Conservation (phyloP, 441 rosid genomes). For the Gossypium davidsonii region DNA sequence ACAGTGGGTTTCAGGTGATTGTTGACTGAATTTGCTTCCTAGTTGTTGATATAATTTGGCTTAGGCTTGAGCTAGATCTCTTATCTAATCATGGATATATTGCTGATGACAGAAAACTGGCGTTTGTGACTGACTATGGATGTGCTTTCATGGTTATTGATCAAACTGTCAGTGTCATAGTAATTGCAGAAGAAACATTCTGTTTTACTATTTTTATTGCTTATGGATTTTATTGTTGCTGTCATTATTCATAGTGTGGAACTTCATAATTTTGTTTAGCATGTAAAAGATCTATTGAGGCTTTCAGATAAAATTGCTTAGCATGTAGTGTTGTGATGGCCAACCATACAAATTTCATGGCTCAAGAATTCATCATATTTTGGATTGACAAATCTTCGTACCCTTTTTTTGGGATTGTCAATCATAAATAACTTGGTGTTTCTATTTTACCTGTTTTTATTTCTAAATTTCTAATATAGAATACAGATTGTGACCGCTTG, state of each 20-base stretch:
- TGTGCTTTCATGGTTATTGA: neutral
- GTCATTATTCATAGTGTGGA: neutral
- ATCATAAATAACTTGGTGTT: neutral
- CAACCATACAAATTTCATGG: neutral
- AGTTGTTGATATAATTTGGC: neutral
- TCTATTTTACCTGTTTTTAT: neutral
- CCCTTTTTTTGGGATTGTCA: neutral
- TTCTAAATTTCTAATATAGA: neutral
- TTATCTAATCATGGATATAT: neutral
- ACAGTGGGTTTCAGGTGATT: conserved; percentile 66
- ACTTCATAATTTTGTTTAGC: neutral
- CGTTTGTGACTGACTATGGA: neutral
- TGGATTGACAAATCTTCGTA: conserved; percentile 3
- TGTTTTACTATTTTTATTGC: conserved; percentile 1
- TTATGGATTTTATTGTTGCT: neutral
- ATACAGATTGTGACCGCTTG: neutral
- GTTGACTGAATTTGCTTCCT: conserved; percentile 5
- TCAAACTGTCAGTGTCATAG: neutral
- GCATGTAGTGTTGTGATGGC: neutral
- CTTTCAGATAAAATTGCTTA: neutral
- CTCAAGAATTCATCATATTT: neutral
- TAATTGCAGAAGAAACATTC: neutral
- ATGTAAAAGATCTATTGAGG: neutral
- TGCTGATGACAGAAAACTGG: neutral
- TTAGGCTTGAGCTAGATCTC: neutral